phyloP scores from a whole-genome alignment of 805 yeast species.

The Tetrapisispora taiwanensis region DNA sequence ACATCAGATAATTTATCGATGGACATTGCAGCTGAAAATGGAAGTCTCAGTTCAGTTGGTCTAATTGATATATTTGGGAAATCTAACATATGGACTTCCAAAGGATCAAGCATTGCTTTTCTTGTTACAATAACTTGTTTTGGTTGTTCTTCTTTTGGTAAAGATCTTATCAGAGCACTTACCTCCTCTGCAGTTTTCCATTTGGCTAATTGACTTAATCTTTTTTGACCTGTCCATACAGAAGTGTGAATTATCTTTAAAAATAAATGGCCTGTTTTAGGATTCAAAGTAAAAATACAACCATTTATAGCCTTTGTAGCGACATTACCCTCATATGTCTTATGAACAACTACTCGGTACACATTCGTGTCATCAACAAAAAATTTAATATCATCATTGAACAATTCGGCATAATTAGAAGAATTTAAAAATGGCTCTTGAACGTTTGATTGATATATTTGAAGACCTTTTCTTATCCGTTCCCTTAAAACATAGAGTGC shows the following conservation, averaged over 20 bases:
- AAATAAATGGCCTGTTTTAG: conserved; percentile 82
- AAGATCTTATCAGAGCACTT: conserved; percentile 76
- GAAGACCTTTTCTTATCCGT: conserved; percentile 87
- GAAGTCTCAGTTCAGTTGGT: conserved; percentile 79
- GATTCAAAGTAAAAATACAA: conserved; percentile 79
- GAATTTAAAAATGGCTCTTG: conserved; percentile 87
- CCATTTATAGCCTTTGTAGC: conserved; percentile 93
- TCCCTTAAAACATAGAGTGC: conserved; percentile 86
- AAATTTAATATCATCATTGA: conserved; percentile 71
- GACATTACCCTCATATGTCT: conserved; percentile 85
- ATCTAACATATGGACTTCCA: conserved; percentile 94
- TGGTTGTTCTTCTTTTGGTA: conserved; percentile 92
- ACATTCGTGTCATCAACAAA: conserved; percentile 93
- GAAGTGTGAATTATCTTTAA: conserved; percentile 86
- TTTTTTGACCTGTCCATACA: conserved; percentile 95
- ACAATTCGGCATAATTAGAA: conserved; percentile 79
- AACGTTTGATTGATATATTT: conserved; percentile 85
- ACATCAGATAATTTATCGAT: conserved; percentile 70
- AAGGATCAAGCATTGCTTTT: conserved; percentile 85
- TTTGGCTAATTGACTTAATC: conserved; percentile 84
- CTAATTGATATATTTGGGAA: conserved; percentile 87
- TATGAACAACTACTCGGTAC: conserved; percentile 83
- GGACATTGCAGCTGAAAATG: conserved; percentile 78
- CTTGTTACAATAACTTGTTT: conserved; percentile 83
- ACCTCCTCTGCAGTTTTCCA: conserved; percentile 99